Evolutionary conservation across 2,329 filamentous ascomycete species (phyloP).

Genomic region (Purpureocillium lavendulum): DNA sequence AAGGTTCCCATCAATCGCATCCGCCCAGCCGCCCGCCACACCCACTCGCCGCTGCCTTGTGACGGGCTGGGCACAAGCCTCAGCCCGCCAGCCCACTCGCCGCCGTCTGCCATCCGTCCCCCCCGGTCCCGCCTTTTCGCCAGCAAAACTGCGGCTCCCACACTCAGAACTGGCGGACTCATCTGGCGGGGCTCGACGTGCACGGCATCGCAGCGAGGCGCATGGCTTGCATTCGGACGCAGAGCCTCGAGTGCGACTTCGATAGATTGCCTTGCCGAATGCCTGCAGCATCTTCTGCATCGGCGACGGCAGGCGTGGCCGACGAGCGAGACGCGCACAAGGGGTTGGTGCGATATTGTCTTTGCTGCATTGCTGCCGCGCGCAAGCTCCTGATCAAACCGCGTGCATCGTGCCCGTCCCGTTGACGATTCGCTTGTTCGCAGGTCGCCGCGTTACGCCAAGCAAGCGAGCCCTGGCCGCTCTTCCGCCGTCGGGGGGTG

Average conservation of each 20-base stretch:
- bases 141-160: constrained; percentile 8
- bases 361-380: neutral
- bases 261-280: constrained; percentile 1
- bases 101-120: neutral
- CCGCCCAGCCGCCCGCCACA: neutral
- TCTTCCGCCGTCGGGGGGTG: too few species aligned
- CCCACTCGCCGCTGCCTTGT: neutral
- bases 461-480: too few species aligned
- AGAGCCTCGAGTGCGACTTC: neutral
- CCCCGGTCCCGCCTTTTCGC: constrained; percentile 10
- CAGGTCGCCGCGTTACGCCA: too few species aligned
- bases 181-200: constrained; percentile 2
- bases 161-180: constrained; percentile 11
- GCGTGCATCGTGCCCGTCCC: too few species aligned
- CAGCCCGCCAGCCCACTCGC: constrained; percentile 1
- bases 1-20: constrained; percentile 1
- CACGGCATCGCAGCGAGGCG: constrained; percentile 3
- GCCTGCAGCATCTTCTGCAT: neutral
- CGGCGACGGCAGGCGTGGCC: neutral
- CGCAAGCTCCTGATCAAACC: too few species aligned
- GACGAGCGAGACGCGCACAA: neutral
- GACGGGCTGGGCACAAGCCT: constrained; percentile 1
- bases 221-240: constrained; percentile 1
- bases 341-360: too few species aligned
- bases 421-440: neutral